Evolutionary conservation across 2,329 filamentous ascomycete species (phyloP).

Genomic region (Venturia effusa): DNA sequence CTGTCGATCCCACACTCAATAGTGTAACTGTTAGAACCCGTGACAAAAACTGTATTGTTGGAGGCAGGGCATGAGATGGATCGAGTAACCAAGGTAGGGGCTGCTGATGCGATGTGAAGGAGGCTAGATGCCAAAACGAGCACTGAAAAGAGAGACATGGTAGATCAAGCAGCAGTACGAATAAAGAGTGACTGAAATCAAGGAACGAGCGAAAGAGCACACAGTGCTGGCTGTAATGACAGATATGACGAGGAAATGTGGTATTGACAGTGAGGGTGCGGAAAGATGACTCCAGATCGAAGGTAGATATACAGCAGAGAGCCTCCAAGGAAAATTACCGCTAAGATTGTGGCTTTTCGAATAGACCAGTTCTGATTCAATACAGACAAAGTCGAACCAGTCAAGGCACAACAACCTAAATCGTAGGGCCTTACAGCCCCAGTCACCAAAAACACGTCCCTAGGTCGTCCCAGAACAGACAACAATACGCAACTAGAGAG

Average conservation of each 20-base stretch:
- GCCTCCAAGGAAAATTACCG: no score
- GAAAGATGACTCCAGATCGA: not conserved
- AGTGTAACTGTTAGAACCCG: not conserved
- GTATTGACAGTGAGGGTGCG: no score
- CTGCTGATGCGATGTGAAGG: not conserved
- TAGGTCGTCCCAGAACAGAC: no score
- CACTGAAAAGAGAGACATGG: conserved; percentile 1
- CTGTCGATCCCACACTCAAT: conserved; percentile 6
- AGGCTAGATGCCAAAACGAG: conserved; percentile 1
- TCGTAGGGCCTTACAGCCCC: no score
- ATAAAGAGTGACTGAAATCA: not conserved
- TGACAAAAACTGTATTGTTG: not conserved
- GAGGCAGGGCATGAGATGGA: conserved; percentile 3
- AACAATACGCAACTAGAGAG: no score
- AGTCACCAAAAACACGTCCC: no score
- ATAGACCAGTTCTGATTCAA: no score
- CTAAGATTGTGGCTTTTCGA: no score
- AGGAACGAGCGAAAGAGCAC: not conserved
- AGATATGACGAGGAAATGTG: not conserved
- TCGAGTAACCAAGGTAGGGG: not conserved
- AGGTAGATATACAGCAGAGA: not conserved
- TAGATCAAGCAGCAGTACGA: not conserved
- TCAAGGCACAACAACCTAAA: no score
- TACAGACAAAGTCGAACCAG: no score
- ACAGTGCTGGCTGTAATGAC: not conserved